Evolutionary conservation across 1,139 yeast genomes (phyloP), one percentile per base, ranked within the genome.

Genomic region (Meyerozyma guilliermondii): DNA sequence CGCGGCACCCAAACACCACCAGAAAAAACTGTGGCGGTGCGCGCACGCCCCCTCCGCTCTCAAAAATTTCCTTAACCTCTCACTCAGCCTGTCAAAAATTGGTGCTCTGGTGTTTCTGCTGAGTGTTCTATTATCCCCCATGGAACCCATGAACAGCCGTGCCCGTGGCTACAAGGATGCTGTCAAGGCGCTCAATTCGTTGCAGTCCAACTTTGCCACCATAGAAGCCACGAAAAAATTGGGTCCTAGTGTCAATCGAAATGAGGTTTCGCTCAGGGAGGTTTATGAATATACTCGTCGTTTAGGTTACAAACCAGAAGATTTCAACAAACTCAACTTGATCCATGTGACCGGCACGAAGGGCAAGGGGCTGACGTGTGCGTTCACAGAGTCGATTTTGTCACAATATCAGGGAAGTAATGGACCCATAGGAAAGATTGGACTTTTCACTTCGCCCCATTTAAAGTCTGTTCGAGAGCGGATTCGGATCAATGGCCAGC

Each of bases 311-410:
- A 59, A 67, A n/a, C 76, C 83, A 1, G 52, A 63, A 3, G 95
- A 85, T 49, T 81, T 87, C 57, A 80, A 89, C 62, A 74, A 65
- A 46, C 65, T 94, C 55, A 89, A 91, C 53, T 76, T 89, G 4
- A 76, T 94, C 39, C 98, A 94, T 58, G 85, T 94, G 29, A 91
- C 99, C 0, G 99, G 99, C 22, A 94, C 99, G 1, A 94, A 94
- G 62, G 99, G 99, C 10, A 94, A 94, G 65, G 99, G 99, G 1
- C 89, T 97, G 1, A 91, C 98, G 0, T 92, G 97, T 66, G 97
- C 98, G 0, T 94, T 94, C 59, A 80, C 91, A 3, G 88, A 87
- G 54, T 81, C 94, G 3, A 88, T 92, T 39, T 65, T 94, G 47
- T 59, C 66, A 13, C 89, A 87, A 56, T 88, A 87, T 56, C 44